Evolutionary conservation across 2,329 filamentous ascomycete genomes (phyloP), one percentile per base, ranked within the genome.

Genomic region (Colletotrichum spinosum): DNA sequence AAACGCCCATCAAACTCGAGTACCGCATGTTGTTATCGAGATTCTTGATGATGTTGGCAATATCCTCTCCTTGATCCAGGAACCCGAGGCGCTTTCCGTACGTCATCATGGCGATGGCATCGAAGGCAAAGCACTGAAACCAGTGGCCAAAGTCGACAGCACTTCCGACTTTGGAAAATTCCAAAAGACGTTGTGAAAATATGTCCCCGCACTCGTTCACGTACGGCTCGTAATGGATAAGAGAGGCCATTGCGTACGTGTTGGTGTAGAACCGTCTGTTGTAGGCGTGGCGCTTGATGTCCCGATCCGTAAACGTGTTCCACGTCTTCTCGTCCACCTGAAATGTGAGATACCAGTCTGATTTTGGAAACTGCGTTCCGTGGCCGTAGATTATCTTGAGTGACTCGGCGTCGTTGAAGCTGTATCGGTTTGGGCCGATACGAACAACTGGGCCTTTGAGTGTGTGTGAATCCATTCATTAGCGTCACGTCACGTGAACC

Each of bases 21-120:
- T 83, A 83, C 1, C 64, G 42, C 34, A 75, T 58, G 4, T 77
- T 66, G 1, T 69, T 65, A 55, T 81, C 74, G 12, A 84, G 71
- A 0, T 77, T 76, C 8, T 56, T 33, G 13, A 85, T 82, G 0
- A 83, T 72, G 0, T 77, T 78, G 8, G 77, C 76, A 1, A 83
- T 77, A 54, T 86, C 84, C 2, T 79, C 72, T 0, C 82, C 83
- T 8, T 69, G 59, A 33, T 84, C 80, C 0, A 86, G 72, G 58
- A 85, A 83, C 0, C 82, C 84, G 68, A 79, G 77, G 0, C 72
- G 69, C 3, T 70, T 72, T 10, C 72, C 78, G 44, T 73, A 75
- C 0, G 81, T 84, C 15, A 87, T 83, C 41, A 81, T 77, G 0
- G 83, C 83, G 37, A 87, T 84, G 1, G 86, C 82, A 54, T 86